phyloP scores from a whole-genome alignment of 2,329 filamentous ascomycete genomes.

The Chrysoporthe deuterocubensis region DNA sequence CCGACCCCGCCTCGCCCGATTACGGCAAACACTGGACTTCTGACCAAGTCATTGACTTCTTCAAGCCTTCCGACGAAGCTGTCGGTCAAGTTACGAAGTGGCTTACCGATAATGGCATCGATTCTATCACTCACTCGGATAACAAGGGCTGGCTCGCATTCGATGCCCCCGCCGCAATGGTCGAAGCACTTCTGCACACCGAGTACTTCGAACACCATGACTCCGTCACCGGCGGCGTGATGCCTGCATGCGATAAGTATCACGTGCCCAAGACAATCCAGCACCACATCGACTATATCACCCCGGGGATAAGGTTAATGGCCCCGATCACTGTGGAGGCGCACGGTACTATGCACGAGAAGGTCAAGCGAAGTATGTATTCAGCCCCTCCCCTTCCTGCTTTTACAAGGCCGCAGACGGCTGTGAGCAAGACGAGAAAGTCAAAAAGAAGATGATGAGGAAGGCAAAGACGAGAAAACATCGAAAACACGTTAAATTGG shows the following conservation, averaged over 20 bases:
- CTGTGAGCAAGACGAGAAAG: not conserved
- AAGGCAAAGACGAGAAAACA: not conserved
- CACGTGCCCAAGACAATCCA: constrained; percentile 27
- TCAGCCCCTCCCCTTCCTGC: not conserved
- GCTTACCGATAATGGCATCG: constrained; percentile 26
- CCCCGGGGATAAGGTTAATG: constrained; percentile 28
- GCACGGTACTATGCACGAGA: constrained; percentile 1
- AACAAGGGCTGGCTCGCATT: constrained; percentile 36
- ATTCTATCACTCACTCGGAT: constrained; percentile 25
- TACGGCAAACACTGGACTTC: constrained; percentile 44
- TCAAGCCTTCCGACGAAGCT: constrained; percentile 38
- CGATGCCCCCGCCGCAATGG: constrained; percentile 33
- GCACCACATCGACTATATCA: constrained; percentile 30
- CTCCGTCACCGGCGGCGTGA: constrained; percentile 30
- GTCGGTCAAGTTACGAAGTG: constrained; percentile 36
- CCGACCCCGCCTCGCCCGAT: constrained; percentile 36
- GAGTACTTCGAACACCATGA: constrained; percentile 36
- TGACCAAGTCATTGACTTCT: constrained; percentile 42
- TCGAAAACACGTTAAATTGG: not conserved
- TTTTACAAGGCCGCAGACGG: not conserved
- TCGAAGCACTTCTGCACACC: constrained; percentile 33
- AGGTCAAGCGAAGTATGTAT: constrained; percentile 14
- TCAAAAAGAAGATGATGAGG: not conserved
- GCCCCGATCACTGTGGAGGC: constrained; percentile 27
- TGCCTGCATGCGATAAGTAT: constrained; percentile 31